Evolutionary conservation across 2,329 filamentous ascomycete genomes (phyloP).

Genomic region (Curvularia eragrostidis): DNA sequence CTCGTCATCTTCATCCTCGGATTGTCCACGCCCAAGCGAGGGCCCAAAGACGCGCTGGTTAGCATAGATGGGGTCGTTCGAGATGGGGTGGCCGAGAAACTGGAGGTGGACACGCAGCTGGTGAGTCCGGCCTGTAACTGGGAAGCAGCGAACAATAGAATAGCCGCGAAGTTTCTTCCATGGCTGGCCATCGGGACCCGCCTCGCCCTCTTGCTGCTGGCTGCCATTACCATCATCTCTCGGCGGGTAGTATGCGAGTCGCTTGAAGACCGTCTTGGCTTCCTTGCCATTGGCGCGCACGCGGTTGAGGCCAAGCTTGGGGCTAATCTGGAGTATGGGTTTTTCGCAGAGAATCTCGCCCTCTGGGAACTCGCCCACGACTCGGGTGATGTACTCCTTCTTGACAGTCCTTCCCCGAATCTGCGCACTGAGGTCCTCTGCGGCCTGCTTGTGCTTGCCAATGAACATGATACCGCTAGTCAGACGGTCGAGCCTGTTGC

Average conservation of each 20-base stretch:
- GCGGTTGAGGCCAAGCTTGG: slow-evolving; percentile 91
- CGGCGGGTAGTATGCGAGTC: slow-evolving; percentile 87
- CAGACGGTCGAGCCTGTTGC: slow-evolving; percentile 90
- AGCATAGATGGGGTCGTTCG: slow-evolving; percentile 97
- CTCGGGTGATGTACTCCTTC: slow-evolving; percentile 94
- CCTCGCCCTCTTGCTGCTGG: slow-evolving; percentile 26
- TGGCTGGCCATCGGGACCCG: slow-evolving; percentile 47
- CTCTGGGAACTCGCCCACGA: slow-evolving; percentile 89
- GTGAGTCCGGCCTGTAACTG: slow-evolving; percentile 91
- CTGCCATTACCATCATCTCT: slow-evolving; percentile 30
- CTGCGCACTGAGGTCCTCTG: slow-evolving; percentile 76
- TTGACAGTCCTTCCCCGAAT: slow-evolving; percentile 82
- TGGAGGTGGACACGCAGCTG: slow-evolving; percentile 95
- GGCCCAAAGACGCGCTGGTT: slow-evolving; percentile 91
- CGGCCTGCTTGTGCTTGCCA: slow-evolving; percentile 81
- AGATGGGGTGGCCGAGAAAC: slow-evolving; percentile 91
- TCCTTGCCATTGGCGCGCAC: slow-evolving; percentile 93
- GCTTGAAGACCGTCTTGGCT: slow-evolving; percentile 88
- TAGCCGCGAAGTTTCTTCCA: slow-evolving; percentile 73
- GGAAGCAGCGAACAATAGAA: slow-evolving; percentile 92
- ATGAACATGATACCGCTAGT: slow-evolving; percentile 99
- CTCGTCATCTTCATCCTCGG: slow-evolving; percentile 76
- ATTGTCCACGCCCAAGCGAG: slow-evolving; percentile 73
- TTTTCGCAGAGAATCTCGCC: slow-evolving; percentile 91
- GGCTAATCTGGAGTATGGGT: slow-evolving; percentile 91